Percentiles rank a stretch among this genome's conserved stretches.
phyloP scores from a whole-genome alignment of 2,329 filamentous ascomycete species.

The Trichoderma arundinaceum region DNA sequence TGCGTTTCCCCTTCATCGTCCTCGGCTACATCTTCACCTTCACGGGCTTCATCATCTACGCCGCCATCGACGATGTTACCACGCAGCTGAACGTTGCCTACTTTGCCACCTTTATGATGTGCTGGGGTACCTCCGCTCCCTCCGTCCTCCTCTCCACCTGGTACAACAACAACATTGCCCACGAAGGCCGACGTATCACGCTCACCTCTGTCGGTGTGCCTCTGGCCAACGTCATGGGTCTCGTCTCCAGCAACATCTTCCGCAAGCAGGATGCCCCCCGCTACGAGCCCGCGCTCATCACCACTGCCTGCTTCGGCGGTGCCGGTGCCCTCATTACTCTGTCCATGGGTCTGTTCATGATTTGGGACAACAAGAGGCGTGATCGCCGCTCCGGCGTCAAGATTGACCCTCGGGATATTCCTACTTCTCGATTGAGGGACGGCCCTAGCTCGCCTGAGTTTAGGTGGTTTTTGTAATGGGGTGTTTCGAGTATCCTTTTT shows the following conservation, averaged over 20 bases:
- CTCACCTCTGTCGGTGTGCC: slow-evolving; percentile 76
- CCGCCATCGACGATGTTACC: slow-evolving; percentile 68
- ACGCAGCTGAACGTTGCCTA: slow-evolving; percentile 70
- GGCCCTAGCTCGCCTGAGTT: slow-evolving; percentile 55
- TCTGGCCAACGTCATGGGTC: slow-evolving; percentile 76
- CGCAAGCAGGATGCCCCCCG: slow-evolving; percentile 66
- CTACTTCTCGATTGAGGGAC: slow-evolving; percentile 56
- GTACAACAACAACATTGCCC: slow-evolving; percentile 85
- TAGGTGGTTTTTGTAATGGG: slow-evolving; percentile 54
- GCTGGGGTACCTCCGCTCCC: slow-evolving; percentile 77
- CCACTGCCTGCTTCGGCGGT: slow-evolving; percentile 68
- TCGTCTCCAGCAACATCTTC: slow-evolving; percentile 74
- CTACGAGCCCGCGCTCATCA: slow-evolving; percentile 69
- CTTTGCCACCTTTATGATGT: slow-evolving; percentile 82
- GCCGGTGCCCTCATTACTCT: slow-evolving; percentile 61
- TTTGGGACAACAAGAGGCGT: slow-evolving; percentile 58
- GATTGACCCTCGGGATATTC: slow-evolving; percentile 52
- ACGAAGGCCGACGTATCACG: slow-evolving; percentile 73
- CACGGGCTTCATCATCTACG: slow-evolving; percentile 79
- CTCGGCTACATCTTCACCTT: slow-evolving; percentile 77
- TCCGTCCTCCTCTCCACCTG: slow-evolving; percentile 68
- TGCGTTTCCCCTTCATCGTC: slow-evolving; percentile 75
- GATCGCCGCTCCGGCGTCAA: slow-evolving; percentile 58
- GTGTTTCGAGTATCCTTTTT: background rate
- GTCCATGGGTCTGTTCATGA: slow-evolving; percentile 65